Evolutionary conservation across 257 asterid species (phyloP), one percentile per base, ranked within the genome.

Genomic region (Lithospermum erythrorhizon): DNA sequence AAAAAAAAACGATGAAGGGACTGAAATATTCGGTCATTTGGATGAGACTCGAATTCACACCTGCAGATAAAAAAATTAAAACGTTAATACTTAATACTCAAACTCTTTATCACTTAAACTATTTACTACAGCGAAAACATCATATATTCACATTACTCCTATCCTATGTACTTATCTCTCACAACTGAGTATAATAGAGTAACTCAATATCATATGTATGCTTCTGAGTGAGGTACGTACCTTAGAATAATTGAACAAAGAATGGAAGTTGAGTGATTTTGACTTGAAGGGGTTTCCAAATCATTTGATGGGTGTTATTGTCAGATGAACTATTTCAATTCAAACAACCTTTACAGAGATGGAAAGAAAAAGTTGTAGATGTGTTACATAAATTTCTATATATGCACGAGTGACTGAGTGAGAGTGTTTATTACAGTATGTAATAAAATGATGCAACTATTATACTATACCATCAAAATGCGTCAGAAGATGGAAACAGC

Each of bases 401-500:
- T 68, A 53, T 66, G 70, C 1, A 14, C 14, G 18, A 8, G 18
- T 41, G 49, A 41, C 16, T 41, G 18, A 8, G 18, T 41, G 49
- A 41, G 48, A 41, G 49, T 41, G 49, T 41, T 11, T 41, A 18
- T 41, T 41, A 41, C 49, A 41, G 4, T 11, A 35, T 14, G 22
- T 53, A 53, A 55, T 53, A 53, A 55, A n/a, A 29, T 29, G 54
- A 73, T 74, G 67, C 24, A 78, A 78, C 68, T 84, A 72, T 73
- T 78, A 79, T 74, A 73, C 1, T 8, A 41, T 41, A 35, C 9
- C 14, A 35, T 35, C 83, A 80, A 82, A 70, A 70, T 68, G 79
- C 81, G 94, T 80, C 90, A 85, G 95, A 81, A 81, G 77, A 78
- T 69, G 61, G 76, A 65, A 79, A 82, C 87, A 81, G 78, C 75